These are phyloP conservation scores for Scytalidium lignicola DNA, from an alignment of 2,329 filamentous ascomycete species.

Conservation along the genomic window DNA sequence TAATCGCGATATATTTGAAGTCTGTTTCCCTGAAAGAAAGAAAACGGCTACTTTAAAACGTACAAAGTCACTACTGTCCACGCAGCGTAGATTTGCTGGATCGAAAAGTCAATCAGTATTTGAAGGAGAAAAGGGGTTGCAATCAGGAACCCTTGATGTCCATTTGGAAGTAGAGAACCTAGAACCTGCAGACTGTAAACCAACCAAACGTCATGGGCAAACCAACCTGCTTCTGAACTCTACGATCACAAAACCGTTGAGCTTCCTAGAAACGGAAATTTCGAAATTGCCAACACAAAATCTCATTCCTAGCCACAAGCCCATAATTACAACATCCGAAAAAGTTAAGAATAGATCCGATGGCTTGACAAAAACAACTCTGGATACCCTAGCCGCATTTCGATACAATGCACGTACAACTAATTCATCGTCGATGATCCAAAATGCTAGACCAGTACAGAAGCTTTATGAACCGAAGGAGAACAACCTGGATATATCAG, in stretches of 20 bases:
- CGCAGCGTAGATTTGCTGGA: neutral
- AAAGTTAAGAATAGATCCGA: constrained; percentile 15
- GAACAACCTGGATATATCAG: neutral
- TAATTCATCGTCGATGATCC: neutral
- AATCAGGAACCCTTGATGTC: no score
- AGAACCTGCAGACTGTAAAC: no score
- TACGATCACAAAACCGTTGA: constrained; percentile 17
- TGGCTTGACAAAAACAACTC: constrained; percentile 17
- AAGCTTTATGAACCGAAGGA: constrained; percentile 5
- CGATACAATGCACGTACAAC: constrained; percentile 6
- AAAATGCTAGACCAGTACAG: constrained; percentile 3
- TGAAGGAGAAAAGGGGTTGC: no score
- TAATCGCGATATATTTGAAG: neutral
- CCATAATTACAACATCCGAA: constrained; percentile 19
- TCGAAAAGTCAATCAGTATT: no score
- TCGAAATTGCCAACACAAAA: neutral
- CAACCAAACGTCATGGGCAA: neutral
- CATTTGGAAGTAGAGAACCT: no score
- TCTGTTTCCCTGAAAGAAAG: neutral
- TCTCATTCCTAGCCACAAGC: neutral
- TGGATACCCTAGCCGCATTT: constrained; percentile 21
- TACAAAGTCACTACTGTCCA: constrained; percentile 4
- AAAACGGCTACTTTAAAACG: constrained; percentile 12
- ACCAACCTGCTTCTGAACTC: constrained; percentile 16
- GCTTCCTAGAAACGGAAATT: constrained; percentile 2